Percentiles rank a stretch among this genome's conserved stretches.
These are phyloP conservation scores for Raddia distichophylla DNA, from an alignment of 176 grass and related monocot genomes.

Conservation along the genomic window DNA sequence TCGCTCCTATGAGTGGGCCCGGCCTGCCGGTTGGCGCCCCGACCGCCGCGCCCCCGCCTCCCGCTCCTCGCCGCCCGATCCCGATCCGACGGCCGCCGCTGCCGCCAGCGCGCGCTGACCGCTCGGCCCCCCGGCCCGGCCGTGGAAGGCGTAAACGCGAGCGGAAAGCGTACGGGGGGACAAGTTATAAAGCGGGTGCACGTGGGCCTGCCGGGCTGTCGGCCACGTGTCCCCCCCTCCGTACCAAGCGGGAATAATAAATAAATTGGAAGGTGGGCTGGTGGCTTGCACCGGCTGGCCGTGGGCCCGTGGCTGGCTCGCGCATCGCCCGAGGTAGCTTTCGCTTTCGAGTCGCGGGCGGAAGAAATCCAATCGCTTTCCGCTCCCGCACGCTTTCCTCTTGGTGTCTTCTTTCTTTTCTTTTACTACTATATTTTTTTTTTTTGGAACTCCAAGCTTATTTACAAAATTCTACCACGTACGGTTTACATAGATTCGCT, in stretches of 20 bases:
- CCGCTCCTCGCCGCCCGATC: background rate
- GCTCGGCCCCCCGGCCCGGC: background rate
- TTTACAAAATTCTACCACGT: no score
- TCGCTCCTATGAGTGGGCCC: constrained; percentile 25
- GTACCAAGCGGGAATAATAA: no score
- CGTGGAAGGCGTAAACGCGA: background rate
- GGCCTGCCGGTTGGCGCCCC: constrained; percentile 37
- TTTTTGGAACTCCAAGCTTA: no score
- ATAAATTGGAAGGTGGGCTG: no score
- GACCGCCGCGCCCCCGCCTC: background rate
- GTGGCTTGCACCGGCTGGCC: no score
- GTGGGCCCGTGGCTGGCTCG: background rate
- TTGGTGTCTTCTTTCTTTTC: no score
- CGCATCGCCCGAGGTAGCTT: background rate
- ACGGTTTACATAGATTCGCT: no score
- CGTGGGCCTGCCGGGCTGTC: constrained; percentile 46
- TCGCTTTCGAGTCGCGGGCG: background rate
- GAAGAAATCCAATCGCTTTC: constrained; percentile 23
- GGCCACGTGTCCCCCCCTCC: constrained; percentile 29
- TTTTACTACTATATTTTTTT: no score
- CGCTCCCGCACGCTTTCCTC: constrained; percentile 24
- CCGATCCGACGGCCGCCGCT: background rate
- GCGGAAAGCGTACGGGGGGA: constrained; percentile 4
- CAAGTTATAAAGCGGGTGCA: constrained; percentile 29
- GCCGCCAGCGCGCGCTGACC: background rate